Conservation (phyloP, 1,284 basidiomycete species). For the Cutaneotrichosporon curvatum region DNA sequence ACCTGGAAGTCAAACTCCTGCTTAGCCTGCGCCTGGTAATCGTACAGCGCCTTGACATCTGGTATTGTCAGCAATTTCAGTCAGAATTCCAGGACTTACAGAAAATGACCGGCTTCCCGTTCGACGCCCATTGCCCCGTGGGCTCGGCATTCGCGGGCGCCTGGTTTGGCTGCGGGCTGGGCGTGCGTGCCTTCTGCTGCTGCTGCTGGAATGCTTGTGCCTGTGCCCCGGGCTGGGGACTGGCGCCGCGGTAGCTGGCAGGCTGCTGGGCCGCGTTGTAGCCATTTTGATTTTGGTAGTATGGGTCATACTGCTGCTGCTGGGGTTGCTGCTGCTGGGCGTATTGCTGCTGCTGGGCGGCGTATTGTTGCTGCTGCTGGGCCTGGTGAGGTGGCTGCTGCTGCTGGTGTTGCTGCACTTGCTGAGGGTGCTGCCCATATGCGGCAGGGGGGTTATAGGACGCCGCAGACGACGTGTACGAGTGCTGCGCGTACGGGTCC, state of each 20-base stretch:
- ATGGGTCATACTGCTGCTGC: constrained; percentile 16
- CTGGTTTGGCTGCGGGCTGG: constrained; percentile 37
- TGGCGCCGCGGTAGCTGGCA: constrained; percentile 4
- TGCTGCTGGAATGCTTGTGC: too few species aligned
- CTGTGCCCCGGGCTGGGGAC: too few species aligned
- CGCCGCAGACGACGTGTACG: neutral
- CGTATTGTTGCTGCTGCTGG: constrained; percentile 9
- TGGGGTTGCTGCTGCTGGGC: constrained; percentile 7
- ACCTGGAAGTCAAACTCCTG: constrained; percentile 72
- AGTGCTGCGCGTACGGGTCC: constrained; percentile 1
- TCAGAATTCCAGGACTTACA: constrained; percentile 34
- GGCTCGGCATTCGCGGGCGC: constrained; percentile 38
- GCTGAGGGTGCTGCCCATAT: constrained; percentile 33
- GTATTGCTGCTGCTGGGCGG: neutral
- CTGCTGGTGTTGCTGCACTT: constrained; percentile 26
- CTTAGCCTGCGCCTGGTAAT: constrained; percentile 67
- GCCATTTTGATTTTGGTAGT: constrained; percentile 2
- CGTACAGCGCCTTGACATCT: constrained; percentile 80
- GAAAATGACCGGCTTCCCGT: constrained; percentile 42
- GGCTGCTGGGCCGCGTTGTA: neutral
- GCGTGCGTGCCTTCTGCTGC: constrained; percentile 12
- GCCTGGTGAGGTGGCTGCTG: neutral
- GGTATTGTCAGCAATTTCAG: constrained; percentile 1
- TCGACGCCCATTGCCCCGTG: constrained; percentile 45
- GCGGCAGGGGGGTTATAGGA: constrained; percentile 46